Base-by-base conservation (phyloP, 176 grass and related monocot genomes). In the Carex kokanica region DNA sequence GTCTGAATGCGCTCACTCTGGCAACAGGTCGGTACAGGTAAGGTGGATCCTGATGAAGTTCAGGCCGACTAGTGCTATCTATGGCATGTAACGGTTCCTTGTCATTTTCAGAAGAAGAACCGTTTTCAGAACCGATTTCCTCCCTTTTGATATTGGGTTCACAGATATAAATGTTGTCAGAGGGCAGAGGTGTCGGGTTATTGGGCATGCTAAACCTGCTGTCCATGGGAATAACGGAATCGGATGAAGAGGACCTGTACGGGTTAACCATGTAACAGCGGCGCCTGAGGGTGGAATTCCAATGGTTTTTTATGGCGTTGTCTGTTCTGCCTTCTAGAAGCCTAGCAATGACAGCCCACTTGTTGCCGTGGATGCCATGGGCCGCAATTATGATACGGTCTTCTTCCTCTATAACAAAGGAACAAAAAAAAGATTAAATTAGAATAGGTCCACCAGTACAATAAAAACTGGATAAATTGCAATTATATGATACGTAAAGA, bases 221-320 rank as follows among this genome's bases (percentile, higher is more conserved):
- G 15, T 32, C 51, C 49, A 53, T 34, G 25, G 78, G 78, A 81
- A 52, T 67, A 47, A 29, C 43, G 0, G 80, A 10, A 36, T 65
- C 80, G 2, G 43, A 2, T 25, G 36, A 65, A 49, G 64, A 18
- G 61, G 71, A 78, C 14, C 24, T 81, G 78, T 85, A 96, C 25
- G 23, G 83, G 40, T 87, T 77, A 83, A 83, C 69, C 4, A 85
- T 68, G 84, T 85, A 88, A 72, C 80, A 65, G 18, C 86, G 89
- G 16, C 93, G 89, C 72, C 88, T 95, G 74, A 99, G 85, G 67
- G 96, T 95, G 55, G 96, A 99, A 91, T 99, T 99, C 96, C 93
- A 99, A 85, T 95, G 93, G 43, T 99, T 99, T 89, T 99, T 99
- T 69, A 99, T 99, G 47, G 93, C 91, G 64, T 96, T 99, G 70